Conservation (phyloP, 2,329 filamentous ascomycete genomes). For the Sporothrix humicola region DNA sequence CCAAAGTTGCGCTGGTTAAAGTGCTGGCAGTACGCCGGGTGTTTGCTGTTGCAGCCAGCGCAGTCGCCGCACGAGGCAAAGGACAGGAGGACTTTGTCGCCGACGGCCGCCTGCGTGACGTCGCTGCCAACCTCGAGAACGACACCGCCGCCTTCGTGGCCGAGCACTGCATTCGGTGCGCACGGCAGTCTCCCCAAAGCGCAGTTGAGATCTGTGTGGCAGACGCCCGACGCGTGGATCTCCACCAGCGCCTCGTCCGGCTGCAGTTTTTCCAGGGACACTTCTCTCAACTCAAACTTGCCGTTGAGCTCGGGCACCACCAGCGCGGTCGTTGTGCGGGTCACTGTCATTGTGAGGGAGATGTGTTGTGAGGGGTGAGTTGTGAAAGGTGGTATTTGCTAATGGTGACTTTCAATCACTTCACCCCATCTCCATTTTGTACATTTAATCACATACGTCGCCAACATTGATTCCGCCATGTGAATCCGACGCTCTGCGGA, state of each 20-base stretch:
- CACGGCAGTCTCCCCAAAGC: slow-evolving; percentile 47
- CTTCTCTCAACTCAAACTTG: neutral
- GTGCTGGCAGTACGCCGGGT: slow-evolving; percentile 41
- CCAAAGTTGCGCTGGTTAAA: slow-evolving; percentile 42
- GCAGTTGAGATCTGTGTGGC: slow-evolving; percentile 46
- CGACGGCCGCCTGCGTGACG: neutral
- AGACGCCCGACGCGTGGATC: slow-evolving; percentile 45
- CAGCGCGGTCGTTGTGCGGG: slow-evolving; percentile 19
- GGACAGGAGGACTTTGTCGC: slow-evolving; percentile 12
- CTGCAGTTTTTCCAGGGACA: slow-evolving; percentile 21
- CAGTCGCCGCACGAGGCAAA: slow-evolving; percentile 9
- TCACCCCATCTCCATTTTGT: too few relatives aligned
- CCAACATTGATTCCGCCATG: too few relatives aligned
- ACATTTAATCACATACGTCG: too few relatives aligned
- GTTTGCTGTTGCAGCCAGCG: slow-evolving; percentile 40
- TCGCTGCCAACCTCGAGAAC: neutral
- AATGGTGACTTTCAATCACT: too few relatives aligned
- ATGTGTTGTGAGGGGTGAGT: too few relatives aligned
- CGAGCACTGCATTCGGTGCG: slow-evolving; percentile 13
- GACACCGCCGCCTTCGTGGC: slow-evolving; percentile 19
- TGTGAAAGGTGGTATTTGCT: too few relatives aligned
- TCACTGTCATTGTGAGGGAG: neutral
- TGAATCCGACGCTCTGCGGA: too few relatives aligned
- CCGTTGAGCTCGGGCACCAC: slow-evolving; percentile 18
- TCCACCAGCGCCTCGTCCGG: slow-evolving; percentile 45